These are phyloP conservation scores for Maudiozyma humilis DNA, from an alignment of 1,139 yeast genomes.

Conservation along the genomic window DNA sequence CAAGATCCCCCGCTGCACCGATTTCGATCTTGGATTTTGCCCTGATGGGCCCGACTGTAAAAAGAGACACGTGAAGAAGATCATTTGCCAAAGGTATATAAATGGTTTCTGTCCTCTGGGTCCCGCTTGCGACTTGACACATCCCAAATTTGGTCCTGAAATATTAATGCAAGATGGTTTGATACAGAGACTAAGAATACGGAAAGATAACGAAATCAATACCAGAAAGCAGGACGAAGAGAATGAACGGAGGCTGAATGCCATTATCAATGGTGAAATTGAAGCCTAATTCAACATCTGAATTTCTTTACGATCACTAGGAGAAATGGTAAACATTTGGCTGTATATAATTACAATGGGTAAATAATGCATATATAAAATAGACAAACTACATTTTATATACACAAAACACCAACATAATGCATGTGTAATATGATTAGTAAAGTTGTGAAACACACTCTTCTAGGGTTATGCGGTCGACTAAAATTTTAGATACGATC, in stretches of 20 bases:
- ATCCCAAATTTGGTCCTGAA: conserved; percentile 22
- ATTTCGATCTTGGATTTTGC: conserved; percentile 84
- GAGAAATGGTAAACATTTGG: neutral
- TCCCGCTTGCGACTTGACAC: conserved; percentile 24
- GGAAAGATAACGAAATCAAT: conserved; percentile 29
- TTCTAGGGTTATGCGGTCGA: conserved; percentile 11
- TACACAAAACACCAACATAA: conserved; percentile 4
- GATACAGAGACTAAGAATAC: conserved; percentile 14
- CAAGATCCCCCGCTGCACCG: conserved; percentile 79
- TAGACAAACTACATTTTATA: conserved; percentile 1
- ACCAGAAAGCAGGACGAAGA: conserved; percentile 31
- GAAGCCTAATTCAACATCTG: neutral
- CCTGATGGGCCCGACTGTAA: conserved; percentile 85
- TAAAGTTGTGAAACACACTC: conserved; percentile 5
- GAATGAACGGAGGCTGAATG: conserved; percentile 30
- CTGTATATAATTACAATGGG: neutral
- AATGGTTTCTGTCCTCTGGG: conserved; percentile 84
- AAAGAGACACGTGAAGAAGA: conserved; percentile 70
- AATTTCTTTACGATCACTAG: neutral
- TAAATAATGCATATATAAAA: conserved; percentile 1
- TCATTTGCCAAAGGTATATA: conserved; percentile 71
- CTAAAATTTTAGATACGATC: conserved; percentile 10
- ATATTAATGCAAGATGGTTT: conserved; percentile 19
- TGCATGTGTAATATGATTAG: neutral
- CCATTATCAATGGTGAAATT: conserved; percentile 30